Percentiles rank a stretch among this genome's conserved stretches.
Conservation (phyloP, 345 rosid species). For the Aquilaria sinensis region DNA sequence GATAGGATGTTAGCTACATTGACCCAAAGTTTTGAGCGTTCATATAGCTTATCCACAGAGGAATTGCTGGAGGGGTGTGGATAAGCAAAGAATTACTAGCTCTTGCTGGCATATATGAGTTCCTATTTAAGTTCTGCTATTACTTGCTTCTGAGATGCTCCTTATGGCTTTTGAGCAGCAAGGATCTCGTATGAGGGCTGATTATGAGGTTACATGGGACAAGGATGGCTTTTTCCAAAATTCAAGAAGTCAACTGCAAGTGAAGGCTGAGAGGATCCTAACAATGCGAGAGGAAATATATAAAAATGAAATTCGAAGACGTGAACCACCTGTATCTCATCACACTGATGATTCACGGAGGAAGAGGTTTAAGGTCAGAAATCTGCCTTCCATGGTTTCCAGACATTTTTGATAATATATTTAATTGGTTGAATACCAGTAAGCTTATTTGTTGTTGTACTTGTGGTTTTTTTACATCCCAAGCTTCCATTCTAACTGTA, state of each 20-base stretch:
- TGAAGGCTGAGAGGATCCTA: conserved; percentile 28
- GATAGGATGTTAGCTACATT: too few species aligned
- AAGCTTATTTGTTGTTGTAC: not conserved
- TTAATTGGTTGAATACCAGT: not conserved
- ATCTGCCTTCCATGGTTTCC: not conserved
- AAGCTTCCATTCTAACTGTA: not conserved
- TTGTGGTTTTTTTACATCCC: not conserved
- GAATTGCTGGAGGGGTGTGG: too few species aligned
- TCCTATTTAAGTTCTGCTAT: too few species aligned
- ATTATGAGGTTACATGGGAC: conserved; percentile 81
- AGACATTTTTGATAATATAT: not conserved
- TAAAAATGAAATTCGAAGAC: conserved; percentile 37
- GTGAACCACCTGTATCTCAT: conserved; percentile 24
- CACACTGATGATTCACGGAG: conserved; percentile 45
- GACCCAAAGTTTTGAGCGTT: too few species aligned
- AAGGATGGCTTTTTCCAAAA: conserved; percentile 62
- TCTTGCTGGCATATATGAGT: too few species aligned
- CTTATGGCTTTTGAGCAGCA: conserved; percentile 39
- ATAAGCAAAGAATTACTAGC: too few species aligned
- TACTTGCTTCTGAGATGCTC: conserved; percentile 5
- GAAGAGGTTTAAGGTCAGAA: conserved; percentile 80
- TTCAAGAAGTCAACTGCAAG: conserved; percentile 40
- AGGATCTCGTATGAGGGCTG: conserved; percentile 76
- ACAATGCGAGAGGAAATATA: conserved; percentile 22
- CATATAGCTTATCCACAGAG: too few species aligned